phyloP scores from a whole-genome alignment of 768 basidiomycete species.

The Hypholoma sublateritium region DNA sequence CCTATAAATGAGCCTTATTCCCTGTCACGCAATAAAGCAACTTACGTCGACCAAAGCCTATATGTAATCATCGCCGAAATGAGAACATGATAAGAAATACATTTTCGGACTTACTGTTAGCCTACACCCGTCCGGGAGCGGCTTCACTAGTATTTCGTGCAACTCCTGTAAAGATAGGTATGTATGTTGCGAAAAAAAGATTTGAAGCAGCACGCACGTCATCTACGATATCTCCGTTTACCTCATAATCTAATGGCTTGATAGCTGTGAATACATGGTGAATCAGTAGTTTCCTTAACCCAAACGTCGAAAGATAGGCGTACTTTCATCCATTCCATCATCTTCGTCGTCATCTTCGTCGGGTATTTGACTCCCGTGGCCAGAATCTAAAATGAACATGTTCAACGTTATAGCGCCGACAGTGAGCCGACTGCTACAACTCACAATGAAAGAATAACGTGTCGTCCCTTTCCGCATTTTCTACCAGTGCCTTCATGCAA shows the following conservation, averaged over 20 bases:
- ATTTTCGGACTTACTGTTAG: not conserved
- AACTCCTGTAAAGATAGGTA: not conserved
- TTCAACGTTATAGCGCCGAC: not conserved
- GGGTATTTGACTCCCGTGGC: not conserved
- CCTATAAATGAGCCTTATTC: not conserved
- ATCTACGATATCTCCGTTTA: not conserved
- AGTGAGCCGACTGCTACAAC: not conserved
- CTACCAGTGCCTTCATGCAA: not conserved
- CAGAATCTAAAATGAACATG: not conserved
- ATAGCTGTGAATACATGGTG: not conserved
- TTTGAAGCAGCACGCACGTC: not conserved
- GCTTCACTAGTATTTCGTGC: not conserved
- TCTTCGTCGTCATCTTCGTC: not conserved
- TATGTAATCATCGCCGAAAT: not conserved
- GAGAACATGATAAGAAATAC: not conserved
- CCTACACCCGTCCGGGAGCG: not conserved
- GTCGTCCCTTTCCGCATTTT: not conserved
- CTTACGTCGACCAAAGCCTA: not conserved
- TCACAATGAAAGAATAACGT: not conserved
- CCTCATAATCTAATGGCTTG: not conserved
- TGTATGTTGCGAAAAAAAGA: not conserved
- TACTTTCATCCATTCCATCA: not conserved
- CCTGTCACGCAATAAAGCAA: not conserved
- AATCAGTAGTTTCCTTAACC: no score
- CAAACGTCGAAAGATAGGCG: not conserved